These are phyloP conservation scores for Pyrenochaeta sp. DNA, from an alignment of 2,329 filamentous ascomycete species.

Conservation along the genomic window DNA sequence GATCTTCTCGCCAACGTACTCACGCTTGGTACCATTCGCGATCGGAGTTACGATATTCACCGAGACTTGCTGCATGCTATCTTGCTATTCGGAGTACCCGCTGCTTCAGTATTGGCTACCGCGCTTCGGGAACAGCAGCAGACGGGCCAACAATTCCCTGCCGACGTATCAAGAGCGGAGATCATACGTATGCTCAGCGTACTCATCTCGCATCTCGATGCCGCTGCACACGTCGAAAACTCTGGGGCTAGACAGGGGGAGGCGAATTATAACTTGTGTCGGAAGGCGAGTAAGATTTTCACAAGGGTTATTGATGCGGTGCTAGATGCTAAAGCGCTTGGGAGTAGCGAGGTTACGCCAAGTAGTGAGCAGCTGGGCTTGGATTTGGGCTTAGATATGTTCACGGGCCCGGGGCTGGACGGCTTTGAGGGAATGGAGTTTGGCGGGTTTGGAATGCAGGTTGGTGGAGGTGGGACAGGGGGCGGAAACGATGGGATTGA, in stretches of 20 bases:
- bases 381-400: slow-evolving; percentile 31
- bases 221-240: slow-evolving; percentile 36
- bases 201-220: slow-evolving; percentile 51
- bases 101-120: slow-evolving; percentile 38
- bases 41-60: slow-evolving; percentile 43
- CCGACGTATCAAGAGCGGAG: slow-evolving; percentile 43
- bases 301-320: slow-evolving; percentile 43
- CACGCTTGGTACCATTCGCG: slow-evolving; percentile 37
- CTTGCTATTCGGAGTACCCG: slow-evolving; percentile 41
- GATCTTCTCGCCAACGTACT: slow-evolving; percentile 40
- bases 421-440: slow-evolving; percentile 43
- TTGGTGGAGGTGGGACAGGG: slow-evolving; percentile 21
- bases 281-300: slow-evolving; percentile 41
- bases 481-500: slow-evolving; percentile 24
- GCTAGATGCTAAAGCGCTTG: slow-evolving; percentile 28
- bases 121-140: slow-evolving; percentile 39
- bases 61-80: slow-evolving; percentile 41
- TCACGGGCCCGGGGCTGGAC: slow-evolving; percentile 37
- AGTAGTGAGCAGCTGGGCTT: slow-evolving; percentile 17
- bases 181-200: slow-evolving; percentile 53
- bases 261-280: slow-evolving; percentile 45
- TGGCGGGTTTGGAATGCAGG: slow-evolving; percentile 14
- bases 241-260: slow-evolving; percentile 44
- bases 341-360: slow-evolving; percentile 21
- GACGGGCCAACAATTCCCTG: slow-evolving; percentile 40